Percentiles rank a stretch among this genome's conserved stretches.
Evolutionary conservation across 2,329 filamentous ascomycete species (phyloP).

Genomic region (Ascochyta pisi): DNA sequence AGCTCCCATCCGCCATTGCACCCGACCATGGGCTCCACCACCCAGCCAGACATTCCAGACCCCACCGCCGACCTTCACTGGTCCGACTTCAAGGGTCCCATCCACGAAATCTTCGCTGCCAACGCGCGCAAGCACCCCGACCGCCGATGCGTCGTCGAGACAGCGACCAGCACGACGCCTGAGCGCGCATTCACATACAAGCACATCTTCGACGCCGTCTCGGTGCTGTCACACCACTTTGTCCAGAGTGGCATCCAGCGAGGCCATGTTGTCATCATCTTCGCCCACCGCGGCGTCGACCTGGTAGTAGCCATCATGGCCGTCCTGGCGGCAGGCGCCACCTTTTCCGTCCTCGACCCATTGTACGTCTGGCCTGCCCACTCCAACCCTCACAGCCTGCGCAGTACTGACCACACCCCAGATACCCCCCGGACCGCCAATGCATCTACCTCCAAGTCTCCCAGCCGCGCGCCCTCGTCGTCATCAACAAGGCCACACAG

Average conservation of each 20-base stretch:
- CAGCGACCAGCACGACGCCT: conserved; percentile 59
- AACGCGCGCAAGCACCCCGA: conserved; percentile 75
- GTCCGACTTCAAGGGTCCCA: conserved; percentile 69
- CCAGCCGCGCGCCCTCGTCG: conserved; percentile 73
- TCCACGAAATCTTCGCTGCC: conserved; percentile 72
- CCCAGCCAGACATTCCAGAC: conserved; percentile 60
- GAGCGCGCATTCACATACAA: conserved; percentile 78
- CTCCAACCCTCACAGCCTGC: no score
- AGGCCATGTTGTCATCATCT: conserved; percentile 94
- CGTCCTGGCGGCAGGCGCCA: conserved; percentile 63
- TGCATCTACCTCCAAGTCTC: conserved; percentile 84
- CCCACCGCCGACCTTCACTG: conserved; percentile 72
- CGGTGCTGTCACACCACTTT: conserved; percentile 80
- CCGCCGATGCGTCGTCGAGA: conserved; percentile 72
- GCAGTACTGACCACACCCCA: conserved; percentile 40
- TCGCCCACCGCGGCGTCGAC: conserved; percentile 81
- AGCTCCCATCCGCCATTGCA: conserved; percentile 23
- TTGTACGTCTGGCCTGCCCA: conserved; percentile 57
- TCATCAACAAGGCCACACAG: conserved; percentile 73
- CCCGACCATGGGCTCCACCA: conserved; percentile 38
- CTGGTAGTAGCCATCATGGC: conserved; percentile 84
- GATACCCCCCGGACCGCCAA: conserved; percentile 81
- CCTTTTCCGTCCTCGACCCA: conserved; percentile 75
- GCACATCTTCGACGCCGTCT: conserved; percentile 86
- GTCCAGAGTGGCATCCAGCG: conserved; percentile 73